Percentiles rank a stretch among this genome's conserved stretches.
Conservation (phyloP, 164 flowering plant species). For the Aristolochia californica region DNA sequence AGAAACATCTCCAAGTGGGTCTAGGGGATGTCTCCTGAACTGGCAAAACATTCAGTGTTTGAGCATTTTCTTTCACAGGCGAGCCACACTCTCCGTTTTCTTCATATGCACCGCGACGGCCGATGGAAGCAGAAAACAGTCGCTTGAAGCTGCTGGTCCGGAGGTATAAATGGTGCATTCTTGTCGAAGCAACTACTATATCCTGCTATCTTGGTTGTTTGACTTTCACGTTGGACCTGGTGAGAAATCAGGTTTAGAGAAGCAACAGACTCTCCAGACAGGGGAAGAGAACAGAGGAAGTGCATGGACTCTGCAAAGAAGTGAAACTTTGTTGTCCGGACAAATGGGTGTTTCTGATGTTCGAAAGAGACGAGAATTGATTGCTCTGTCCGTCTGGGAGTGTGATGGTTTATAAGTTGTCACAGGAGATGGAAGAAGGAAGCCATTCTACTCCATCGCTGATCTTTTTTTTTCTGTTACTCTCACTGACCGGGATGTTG, state of each 20-base stretch:
- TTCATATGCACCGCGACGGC: conserved; percentile 30
- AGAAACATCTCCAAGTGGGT: conserved; percentile 85
- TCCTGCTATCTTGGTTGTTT: background rate
- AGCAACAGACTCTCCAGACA: background rate
- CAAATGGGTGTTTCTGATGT: background rate
- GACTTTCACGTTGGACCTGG: background rate
- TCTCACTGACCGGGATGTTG: no score
- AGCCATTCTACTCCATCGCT: background rate
- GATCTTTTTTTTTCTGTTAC: no score
- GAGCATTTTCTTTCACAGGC: conserved; percentile 2
- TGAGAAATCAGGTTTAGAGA: background rate
- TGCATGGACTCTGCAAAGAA: background rate
- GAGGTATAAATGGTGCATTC: conserved; percentile 16
- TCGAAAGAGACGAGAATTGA: background rate
- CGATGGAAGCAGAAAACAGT: conserved; percentile 42
- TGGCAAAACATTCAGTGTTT: conserved; percentile 7
- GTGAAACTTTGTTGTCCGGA: background rate
- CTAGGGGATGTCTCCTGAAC: conserved; percentile 19
- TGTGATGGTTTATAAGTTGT: background rate
- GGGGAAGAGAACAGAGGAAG: background rate
- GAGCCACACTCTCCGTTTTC: conserved; percentile 11
- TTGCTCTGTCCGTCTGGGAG: background rate
- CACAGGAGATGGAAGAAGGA: background rate
- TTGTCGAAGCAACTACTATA: background rate
- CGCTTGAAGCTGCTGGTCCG: conserved; percentile 50